Evolutionary conservation across 116 monocot species (phyloP).

Genomic region (Posidonia oceanica): DNA sequence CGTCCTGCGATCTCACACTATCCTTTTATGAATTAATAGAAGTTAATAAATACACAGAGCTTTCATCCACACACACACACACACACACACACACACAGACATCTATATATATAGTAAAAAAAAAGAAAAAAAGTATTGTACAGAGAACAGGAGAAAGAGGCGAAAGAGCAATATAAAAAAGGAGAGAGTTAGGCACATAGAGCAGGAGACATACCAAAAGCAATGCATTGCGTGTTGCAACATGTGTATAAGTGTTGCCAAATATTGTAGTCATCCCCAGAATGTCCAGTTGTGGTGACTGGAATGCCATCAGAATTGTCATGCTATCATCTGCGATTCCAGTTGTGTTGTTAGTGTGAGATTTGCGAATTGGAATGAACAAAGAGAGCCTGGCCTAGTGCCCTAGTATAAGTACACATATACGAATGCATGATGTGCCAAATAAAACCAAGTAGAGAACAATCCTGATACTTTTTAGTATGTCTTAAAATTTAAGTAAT

Average conservation of each 20-base stretch:
- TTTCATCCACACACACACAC: too few species aligned
- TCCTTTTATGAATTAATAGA: constrained; percentile 46
- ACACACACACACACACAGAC: too few species aligned
- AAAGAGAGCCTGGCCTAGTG: background rate
- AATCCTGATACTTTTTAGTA: too few species aligned
- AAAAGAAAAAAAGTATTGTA: background rate
- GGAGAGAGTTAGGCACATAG: background rate
- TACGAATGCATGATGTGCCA: too few species aligned
- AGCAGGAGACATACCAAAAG: constrained; percentile 50
- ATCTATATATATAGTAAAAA: too few species aligned
- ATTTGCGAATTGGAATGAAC: background rate
- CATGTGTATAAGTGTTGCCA: constrained; percentile 58
- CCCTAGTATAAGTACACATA: background rate
- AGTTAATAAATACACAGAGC: constrained; percentile 14
- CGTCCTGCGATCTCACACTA: constrained; percentile 94
- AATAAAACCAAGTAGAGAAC: too few species aligned
- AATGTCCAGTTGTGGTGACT: constrained; percentile 58
- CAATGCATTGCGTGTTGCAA: constrained; percentile 82
- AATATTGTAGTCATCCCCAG: constrained; percentile 89
- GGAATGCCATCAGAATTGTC: constrained; percentile 94
- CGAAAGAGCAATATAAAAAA: background rate
- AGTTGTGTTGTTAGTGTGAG: background rate
- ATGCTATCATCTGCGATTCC: constrained; percentile 77
- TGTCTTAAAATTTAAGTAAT: too few species aligned
- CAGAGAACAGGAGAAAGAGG: background rate